phyloP scores from a whole-genome alignment of 2,329 filamentous ascomycete genomes.

The Nemania bipapillata region DNA sequence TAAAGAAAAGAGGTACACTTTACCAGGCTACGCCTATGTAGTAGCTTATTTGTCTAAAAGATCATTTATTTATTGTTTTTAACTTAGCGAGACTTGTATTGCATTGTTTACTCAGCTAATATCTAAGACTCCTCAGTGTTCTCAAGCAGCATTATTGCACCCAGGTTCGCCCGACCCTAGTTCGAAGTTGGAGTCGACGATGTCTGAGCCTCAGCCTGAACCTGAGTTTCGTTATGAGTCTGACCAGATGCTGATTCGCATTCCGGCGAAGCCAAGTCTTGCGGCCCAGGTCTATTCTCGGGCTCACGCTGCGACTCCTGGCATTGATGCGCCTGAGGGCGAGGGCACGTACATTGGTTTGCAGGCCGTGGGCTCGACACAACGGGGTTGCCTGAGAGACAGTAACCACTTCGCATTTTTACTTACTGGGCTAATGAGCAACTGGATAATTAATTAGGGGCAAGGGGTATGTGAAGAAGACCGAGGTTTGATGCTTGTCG shows the following conservation, averaged over 20 bases:
- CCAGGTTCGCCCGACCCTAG: not conserved
- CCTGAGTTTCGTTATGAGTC: not conserved
- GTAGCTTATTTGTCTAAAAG: not conserved
- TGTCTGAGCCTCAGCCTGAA: no score
- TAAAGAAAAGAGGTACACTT: not conserved
- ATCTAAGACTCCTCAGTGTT: no score
- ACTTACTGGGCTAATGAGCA: not conserved
- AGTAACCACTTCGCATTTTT: constrained; percentile 22
- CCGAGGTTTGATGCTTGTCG: not conserved
- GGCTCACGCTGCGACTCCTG: no score
- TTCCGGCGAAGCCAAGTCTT: not conserved
- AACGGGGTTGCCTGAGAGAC: not conserved
- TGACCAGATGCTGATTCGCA: not conserved
- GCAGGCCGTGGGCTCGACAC: not conserved
- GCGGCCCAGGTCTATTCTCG: not conserved
- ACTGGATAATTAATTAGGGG: not conserved
- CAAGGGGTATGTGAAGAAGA: not conserved
- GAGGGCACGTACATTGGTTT: constrained; percentile 2
- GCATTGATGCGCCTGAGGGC: constrained; percentile 7
- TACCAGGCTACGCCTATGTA: not conserved
- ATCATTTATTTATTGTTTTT: no score
- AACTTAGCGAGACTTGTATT: no score
- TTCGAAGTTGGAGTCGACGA: no score
- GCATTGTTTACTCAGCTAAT: not conserved
- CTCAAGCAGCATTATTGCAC: no score